Conservation (phyloP, 2,329 filamentous ascomycete species). For the Fusarium secorum region DNA sequence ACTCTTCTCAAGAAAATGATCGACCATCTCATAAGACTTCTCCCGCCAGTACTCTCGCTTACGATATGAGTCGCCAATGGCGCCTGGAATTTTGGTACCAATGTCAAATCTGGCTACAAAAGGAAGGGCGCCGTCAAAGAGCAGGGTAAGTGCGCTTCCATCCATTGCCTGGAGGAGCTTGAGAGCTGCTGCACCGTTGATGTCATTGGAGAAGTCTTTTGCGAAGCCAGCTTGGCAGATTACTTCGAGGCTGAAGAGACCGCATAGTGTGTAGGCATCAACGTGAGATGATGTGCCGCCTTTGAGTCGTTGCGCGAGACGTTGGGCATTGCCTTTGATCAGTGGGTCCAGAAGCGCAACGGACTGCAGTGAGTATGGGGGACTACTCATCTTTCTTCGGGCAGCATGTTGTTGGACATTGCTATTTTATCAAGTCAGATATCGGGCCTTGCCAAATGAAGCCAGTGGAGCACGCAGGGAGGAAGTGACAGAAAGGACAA, state of each 20-base stretch:
- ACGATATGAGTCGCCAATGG: background rate
- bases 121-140: background rate
- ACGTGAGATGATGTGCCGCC: background rate
- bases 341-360: fast-evolving
- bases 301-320: fast-evolving
- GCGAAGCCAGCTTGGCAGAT: background rate
- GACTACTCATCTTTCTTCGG: background rate
- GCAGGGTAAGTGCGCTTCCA: background rate
- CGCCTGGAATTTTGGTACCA: background rate
- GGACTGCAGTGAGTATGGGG: background rate
- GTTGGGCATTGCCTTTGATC: background rate
- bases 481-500: background rate
- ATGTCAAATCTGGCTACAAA: background rate
- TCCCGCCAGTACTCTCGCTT: background rate
- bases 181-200: background rate
- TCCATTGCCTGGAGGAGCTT: background rate
- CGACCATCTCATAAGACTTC: background rate
- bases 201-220: background rate
- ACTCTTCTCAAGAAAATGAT: background rate
- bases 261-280: background rate
- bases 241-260: background rate
- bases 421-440: background rate
- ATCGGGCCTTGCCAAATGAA: fast-evolving
- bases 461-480: fast-evolving
- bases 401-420: background rate